A percentile compares a stretch with the other conserved stretches of the same genome.
These are phyloP conservation scores for Colletotrichum tofieldiae DNA, from an alignment of 2,329 filamentous ascomycete species.

Conservation along the genomic window DNA sequence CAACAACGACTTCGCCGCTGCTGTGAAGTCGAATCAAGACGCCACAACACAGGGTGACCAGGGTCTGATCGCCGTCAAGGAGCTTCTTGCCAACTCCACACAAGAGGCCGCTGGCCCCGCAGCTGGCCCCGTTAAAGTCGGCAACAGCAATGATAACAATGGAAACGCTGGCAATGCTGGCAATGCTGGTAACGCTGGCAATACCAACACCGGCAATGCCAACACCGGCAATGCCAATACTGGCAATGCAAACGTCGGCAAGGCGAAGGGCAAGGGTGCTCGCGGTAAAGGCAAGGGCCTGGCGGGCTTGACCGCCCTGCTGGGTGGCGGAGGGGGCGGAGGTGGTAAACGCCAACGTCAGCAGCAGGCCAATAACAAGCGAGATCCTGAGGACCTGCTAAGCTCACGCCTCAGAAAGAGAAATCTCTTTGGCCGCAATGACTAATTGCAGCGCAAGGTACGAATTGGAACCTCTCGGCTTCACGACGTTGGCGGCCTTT, in stretches of 20 bases:
- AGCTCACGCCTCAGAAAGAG: background rate
- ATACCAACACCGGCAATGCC: background rate
- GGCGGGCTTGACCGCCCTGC: background rate
- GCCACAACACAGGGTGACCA: slow-evolving; percentile 50
- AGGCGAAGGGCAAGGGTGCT: background rate
- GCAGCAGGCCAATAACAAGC: background rate
- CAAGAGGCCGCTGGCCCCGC: slow-evolving; percentile 51
- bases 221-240: background rate
- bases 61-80: slow-evolving; percentile 58
- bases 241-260: background rate
- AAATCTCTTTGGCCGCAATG: background rate
- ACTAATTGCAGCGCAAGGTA: too few species aligned
- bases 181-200: slow-evolving; percentile 5
- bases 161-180: slow-evolving; percentile 43
- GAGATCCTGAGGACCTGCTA: background rate
- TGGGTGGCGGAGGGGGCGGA: background rate
- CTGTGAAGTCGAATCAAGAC: slow-evolving; percentile 60
- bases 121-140: slow-evolving; percentile 4
- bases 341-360: background rate
- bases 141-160: slow-evolving; percentile 36
- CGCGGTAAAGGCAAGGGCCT: background rate
- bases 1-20: slow-evolving; percentile 62
- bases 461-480: too few species aligned
- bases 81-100: slow-evolving; percentile 53
- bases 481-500: too few species aligned